Conservation (phyloP, 345 rosid species). For the Angophora floribunda region DNA sequence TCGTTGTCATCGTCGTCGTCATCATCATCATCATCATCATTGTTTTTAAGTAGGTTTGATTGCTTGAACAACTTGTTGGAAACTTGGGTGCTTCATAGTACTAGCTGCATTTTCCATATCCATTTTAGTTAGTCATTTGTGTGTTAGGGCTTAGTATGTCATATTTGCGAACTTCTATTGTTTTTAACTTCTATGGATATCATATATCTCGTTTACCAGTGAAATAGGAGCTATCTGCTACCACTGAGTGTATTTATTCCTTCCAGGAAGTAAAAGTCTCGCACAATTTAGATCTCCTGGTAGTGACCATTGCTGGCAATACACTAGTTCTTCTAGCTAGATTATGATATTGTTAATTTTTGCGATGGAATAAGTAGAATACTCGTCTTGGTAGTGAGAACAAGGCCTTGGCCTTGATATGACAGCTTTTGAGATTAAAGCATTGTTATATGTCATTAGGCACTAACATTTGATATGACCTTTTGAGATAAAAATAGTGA, state of each 20-base stretch:
- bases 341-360: too few relatives aligned
- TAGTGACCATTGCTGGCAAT: not conserved
- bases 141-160: too few relatives aligned
- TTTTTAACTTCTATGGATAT: not conserved
- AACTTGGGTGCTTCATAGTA: not conserved
- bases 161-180: not conserved
- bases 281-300: not conserved
- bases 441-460: not conserved
- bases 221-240: too few relatives aligned
- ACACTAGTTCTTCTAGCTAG: not conserved
- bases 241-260: not conserved
- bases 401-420: not conserved
- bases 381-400: not conserved
- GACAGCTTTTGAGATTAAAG: not conserved
- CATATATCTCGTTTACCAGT: too few relatives aligned
- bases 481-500: not conserved
- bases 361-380: not conserved
- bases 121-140: too few relatives aligned
- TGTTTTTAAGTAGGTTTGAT: not conserved
- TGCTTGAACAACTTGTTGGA: not conserved
- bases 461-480: too few relatives aligned
- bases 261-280: not conserved
- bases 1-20: accelerated
- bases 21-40: accelerated
- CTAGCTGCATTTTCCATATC: not conserved